Evolutionary conservation across 768 basidiomycete genomes (phyloP), one percentile per base, ranked within the genome.

Genomic region (Chalciporus pseudorubinellus): DNA sequence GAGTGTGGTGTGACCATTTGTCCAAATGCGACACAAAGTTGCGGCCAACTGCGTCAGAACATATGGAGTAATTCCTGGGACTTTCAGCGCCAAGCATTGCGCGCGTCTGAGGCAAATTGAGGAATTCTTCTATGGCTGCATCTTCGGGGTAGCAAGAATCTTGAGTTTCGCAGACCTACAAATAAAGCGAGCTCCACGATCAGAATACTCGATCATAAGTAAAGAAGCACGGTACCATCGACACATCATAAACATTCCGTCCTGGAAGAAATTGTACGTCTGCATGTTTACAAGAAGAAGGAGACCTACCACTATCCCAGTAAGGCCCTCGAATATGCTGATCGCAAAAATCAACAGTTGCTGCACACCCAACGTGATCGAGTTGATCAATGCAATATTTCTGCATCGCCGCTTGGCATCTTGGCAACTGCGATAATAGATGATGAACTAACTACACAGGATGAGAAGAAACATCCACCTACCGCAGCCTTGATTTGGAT

Each of bases 271-370:
- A 44, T 38, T 24, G 19, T 41, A 26, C 39, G 16, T 33, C 34
- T 34, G 38, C 39, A 44, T 39, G 40, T 33, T 46, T 34, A 8
- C 14, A 3, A 42, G 3, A 24, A 14, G 38, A 34, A 1, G 39
- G 39, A 38, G 59, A 24, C 67, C 68, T 28, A 77, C 74, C 66
- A 51, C 71, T 70, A 41, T 59, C 44, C 57, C 63, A 62, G 63
- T 75, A 77, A 2, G 73, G 69, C 4, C 56, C 69, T 29, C 74
- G 78, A 12, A 91, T 64, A 54, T 82, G 74, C 19, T 62, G 67
- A 45, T 80, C 74, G 65, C 91, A 93, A 65, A 89, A 90, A 10
- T 56, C 66, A 44, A 81, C 73, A 2, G 89, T 85, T 12, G 83
- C 84, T n/a, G 68, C 70, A 59, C 90, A 92, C 52, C 79, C 74